These are phyloP conservation scores for Cephalotrichum gorgonifer DNA, from an alignment of 2,329 filamentous ascomycete species.

Conservation along the genomic window DNA sequence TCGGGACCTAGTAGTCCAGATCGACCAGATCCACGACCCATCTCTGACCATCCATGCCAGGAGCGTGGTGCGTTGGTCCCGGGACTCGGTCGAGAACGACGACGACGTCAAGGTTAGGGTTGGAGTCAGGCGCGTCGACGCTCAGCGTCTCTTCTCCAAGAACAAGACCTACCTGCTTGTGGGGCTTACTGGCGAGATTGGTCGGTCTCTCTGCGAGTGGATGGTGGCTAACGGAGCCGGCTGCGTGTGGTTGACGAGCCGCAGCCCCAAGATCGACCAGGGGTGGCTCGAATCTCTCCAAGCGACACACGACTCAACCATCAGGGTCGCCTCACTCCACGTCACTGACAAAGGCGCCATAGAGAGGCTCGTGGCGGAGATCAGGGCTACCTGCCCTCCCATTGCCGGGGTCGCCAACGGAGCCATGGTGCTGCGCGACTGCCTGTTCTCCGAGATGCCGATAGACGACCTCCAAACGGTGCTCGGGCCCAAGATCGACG, in stretches of 20 bases:
- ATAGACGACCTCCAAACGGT: slow-evolving; percentile 11
- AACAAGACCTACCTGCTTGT: slow-evolving; percentile 21
- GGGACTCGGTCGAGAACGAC: too few species aligned
- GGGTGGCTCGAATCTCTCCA: not conserved
- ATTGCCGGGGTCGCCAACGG: slow-evolving; percentile 26
- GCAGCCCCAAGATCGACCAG: slow-evolving; percentile 18
- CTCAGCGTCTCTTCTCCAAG: slow-evolving; percentile 8
- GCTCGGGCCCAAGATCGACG: slow-evolving; percentile 22
- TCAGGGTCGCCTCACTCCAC: slow-evolving; percentile 5
- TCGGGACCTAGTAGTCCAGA: too few species aligned
- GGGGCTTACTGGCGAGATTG: slow-evolving; percentile 20
- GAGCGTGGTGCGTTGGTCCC: too few species aligned
- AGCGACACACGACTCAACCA: too few species aligned
- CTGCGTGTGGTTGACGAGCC: slow-evolving; percentile 23
- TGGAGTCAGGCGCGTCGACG: slow-evolving; percentile 4
- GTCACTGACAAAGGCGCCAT: too few species aligned
- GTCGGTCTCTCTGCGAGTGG: slow-evolving; percentile 22
- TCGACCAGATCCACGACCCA: too few species aligned
- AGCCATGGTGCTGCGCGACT: slow-evolving; percentile 23
- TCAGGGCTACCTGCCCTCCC: slow-evolving; percentile 18
- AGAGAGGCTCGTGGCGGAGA: too few species aligned
- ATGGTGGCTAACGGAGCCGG: slow-evolving; percentile 24
- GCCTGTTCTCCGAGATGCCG: slow-evolving; percentile 13
- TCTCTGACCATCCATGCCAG: too few species aligned
- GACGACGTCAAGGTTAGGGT: too few species aligned